Evolutionary conservation across 805 yeast species (phyloP).

Genomic region (Diddensiella caesifluorescens): DNA sequence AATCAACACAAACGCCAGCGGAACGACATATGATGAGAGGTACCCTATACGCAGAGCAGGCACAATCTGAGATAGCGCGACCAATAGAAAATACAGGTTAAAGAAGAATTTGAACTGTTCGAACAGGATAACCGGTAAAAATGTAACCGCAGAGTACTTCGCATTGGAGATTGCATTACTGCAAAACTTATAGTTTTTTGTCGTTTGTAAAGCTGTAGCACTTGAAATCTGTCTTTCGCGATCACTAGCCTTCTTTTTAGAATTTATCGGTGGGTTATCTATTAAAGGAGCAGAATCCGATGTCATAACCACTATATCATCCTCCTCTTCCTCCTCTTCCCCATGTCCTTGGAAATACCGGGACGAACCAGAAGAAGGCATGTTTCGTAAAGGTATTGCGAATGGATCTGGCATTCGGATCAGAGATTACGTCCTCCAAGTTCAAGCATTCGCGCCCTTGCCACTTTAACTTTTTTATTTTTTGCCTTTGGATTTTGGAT

Average conservation of each 20-base stretch:
- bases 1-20: constrained; percentile 83
- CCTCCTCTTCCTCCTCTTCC: constrained; percentile 15
- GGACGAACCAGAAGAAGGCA: constrained; percentile 7
- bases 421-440: constrained; percentile 8
- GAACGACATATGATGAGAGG: constrained; percentile 86
- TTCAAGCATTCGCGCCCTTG: no score
- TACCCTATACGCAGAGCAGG: constrained; percentile 92
- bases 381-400: constrained; percentile 10
- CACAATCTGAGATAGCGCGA: constrained; percentile 87
- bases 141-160: constrained; percentile 81
- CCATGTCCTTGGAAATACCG: constrained; percentile 1
- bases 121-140: constrained; percentile 81
- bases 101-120: constrained; percentile 97
- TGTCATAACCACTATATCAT: constrained; percentile 7
- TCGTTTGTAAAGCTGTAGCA: constrained; percentile 7
- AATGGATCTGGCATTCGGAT: constrained; percentile 8
- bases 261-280: constrained; percentile 3
- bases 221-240: constrained; percentile 8
- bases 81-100: constrained; percentile 84
- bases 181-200: constrained; percentile 32
- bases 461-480: no score
- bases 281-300: constrained; percentile 20
- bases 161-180: constrained; percentile 89
- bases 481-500: no score
- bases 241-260: neutral